Evolutionary conservation across 352 stramenopile species (phyloP).

Genomic region (Saprolegnia parasitica): DNA sequence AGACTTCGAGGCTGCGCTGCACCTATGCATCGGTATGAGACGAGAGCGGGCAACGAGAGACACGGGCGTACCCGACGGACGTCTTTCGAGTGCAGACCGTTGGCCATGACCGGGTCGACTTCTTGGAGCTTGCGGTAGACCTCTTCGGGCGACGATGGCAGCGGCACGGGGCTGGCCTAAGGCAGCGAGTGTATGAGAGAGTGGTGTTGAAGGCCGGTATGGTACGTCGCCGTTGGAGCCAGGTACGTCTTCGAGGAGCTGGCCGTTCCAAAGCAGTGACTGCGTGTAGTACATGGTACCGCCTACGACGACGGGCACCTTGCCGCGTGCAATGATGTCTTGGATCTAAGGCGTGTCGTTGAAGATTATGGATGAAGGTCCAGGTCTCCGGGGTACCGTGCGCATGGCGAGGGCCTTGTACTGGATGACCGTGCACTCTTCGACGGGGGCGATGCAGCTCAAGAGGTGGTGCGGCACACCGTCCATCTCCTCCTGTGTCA

Average conservation of each 20-base stretch:
- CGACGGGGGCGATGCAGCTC: slow-evolving; percentile 73
- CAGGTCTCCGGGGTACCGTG: slow-evolving; percentile 30
- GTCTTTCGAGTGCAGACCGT: slow-evolving; percentile 79
- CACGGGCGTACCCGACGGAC: slow-evolving; percentile 37
- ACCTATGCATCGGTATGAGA: slow-evolving; percentile 44
- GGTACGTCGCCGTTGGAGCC: slow-evolving; percentile 20
- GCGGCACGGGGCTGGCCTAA: slow-evolving; percentile 19
- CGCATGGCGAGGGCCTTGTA: slow-evolving; percentile 71
- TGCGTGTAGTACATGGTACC: slow-evolving; percentile 93
- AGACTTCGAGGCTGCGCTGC: slow-evolving; percentile 79
- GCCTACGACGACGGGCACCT: slow-evolving; percentile 87
- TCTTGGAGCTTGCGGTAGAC: slow-evolving; percentile 55
- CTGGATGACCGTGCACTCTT: slow-evolving; percentile 71
- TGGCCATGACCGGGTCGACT: slow-evolving; percentile 81
- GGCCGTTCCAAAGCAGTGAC: slow-evolving; percentile 81
- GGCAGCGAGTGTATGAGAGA: slow-evolving; percentile 1
- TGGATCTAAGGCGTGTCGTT: slow-evolving; percentile 48
- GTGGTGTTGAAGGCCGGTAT: not conserved
- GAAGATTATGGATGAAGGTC: not conserved
- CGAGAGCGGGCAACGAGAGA: not conserved
- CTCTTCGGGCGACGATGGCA: slow-evolving; percentile 44
- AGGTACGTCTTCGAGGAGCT: slow-evolving; percentile 75
- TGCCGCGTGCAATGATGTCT: slow-evolving; percentile 77
- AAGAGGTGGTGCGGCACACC: slow-evolving; percentile 88
- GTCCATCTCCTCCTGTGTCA: slow-evolving; percentile 78